A percentile compares a stretch with the other conserved stretches of the same genome.
phyloP scores from a whole-genome alignment of 2,329 filamentous ascomycete species.

The Xylaria hypoxylon region DNA sequence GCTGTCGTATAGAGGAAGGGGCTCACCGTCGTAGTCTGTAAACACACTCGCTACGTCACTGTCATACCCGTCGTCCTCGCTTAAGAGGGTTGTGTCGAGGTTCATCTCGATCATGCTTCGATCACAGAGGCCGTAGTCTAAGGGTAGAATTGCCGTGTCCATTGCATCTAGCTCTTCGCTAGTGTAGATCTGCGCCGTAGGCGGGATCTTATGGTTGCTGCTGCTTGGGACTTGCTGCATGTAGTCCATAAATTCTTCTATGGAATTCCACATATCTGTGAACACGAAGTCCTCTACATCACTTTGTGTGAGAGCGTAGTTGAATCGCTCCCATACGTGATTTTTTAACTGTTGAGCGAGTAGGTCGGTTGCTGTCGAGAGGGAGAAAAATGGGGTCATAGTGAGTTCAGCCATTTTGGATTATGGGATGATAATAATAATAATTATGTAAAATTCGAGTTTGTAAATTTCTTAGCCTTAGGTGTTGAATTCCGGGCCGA shows the following conservation, averaged over 20 bases:
- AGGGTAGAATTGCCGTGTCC: background rate
- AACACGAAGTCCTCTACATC: background rate
- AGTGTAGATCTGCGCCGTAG: background rate
- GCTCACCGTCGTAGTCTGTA: background rate
- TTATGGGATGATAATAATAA: too few relatives aligned
- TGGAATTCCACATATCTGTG: slow-evolving; percentile 1
- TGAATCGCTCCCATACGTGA: background rate
- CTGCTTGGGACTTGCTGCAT: slow-evolving; percentile 5
- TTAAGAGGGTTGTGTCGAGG: background rate
- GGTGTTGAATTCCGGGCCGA: too few relatives aligned
- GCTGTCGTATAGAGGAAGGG: background rate
- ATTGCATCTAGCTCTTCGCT: background rate
- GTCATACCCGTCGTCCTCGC: background rate
- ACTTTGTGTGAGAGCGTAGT: background rate
- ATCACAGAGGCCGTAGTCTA: background rate
- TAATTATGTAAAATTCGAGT: too few relatives aligned
- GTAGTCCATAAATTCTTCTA: slow-evolving; percentile 17
- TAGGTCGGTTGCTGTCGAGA: background rate
- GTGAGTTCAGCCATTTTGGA: background rate
- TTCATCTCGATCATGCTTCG: background rate
- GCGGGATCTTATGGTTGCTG: background rate
- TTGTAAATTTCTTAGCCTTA: background rate
- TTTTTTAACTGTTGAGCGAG: background rate
- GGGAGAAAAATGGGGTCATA: background rate
- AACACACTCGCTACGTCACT: background rate